Evolutionary conservation across 495 filamentous ascomycete species (phyloP), one percentile per base, ranked within the genome.

Genomic region (Xylaria grammica): DNA sequence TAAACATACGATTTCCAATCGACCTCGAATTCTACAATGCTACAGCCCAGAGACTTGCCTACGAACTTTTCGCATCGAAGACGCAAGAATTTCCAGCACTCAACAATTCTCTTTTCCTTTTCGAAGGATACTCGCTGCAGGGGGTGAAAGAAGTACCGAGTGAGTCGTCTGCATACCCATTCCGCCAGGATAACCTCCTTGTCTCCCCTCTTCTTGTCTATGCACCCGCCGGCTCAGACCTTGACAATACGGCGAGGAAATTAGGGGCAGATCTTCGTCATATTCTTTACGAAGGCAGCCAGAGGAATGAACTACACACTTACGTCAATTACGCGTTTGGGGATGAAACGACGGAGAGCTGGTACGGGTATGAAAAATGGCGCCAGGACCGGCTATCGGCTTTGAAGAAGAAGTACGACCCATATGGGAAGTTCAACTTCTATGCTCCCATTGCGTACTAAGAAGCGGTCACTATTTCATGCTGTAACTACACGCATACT

Each of bases 41-140:
- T 29, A 24, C 66, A 0, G 81, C 80, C 1, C 78, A 81, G 66
- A 68, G 68, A 56, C 63, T 71, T 36, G 78, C 69, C 8, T 83
- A 75, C 48, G 75, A 82, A 20, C 45, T 80, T 26, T 84, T 76
- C 67, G 71, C 75, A 2, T 60, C 68, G 7, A 70, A 67, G 15
- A 68, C 66, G 11, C 57, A 69, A 19, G 49, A 65, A 22, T 62
- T 30, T 0, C 60, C 66, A 1, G 69, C 60, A 6, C 52, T 78
- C 38, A 67, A 66, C 61, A 67, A 66, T 36, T 81, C 83, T 2
- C 68, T 83, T 40, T 79, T 86, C 72, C 79, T 85, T 74, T 84
- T 87, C 56, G 86, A 87, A 66, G 82, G 79, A 15, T 87, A 86
- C 73, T 78, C 84, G 7, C 62, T 65, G 7, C 63, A 79, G 26